Evolutionary conservation across 306 rosid genomes (phyloP).

Genomic region (Pterocarpus macrocarpus): DNA sequence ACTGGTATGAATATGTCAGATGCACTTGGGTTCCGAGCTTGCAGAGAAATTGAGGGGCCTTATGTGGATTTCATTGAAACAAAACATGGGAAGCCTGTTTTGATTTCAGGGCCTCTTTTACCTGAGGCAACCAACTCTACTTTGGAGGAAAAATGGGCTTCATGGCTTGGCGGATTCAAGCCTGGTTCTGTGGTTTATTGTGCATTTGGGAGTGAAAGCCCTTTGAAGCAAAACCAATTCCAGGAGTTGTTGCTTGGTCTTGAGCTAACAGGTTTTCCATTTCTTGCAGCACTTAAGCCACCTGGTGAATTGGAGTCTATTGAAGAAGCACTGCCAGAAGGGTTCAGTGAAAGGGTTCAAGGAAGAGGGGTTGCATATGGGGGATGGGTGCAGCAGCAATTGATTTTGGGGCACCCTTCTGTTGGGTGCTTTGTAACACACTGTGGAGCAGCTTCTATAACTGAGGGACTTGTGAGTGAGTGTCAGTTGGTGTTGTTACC

Average conservation of each 20-base stretch:
- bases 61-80: conserved; percentile 38
- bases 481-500: conserved; percentile 69
- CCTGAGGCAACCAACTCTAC: neutral
- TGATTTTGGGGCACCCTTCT: conserved; percentile 59
- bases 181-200: conserved; percentile 39
- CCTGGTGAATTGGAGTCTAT: conserved; percentile 25
- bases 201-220: conserved; percentile 45
- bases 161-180: conserved; percentile 42
- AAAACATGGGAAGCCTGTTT: conserved; percentile 13
- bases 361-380: conserved; percentile 47
- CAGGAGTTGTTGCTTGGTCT: conserved; percentile 45
- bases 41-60: conserved; percentile 42
- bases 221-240: conserved; percentile 7
- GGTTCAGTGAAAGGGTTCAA: conserved; percentile 31
- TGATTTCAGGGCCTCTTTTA: conserved; percentile 47
- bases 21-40: conserved; percentile 43
- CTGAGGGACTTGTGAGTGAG: conserved; percentile 54
- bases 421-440: conserved; percentile 79
- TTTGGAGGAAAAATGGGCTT: conserved; percentile 43
- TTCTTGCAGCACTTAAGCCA: conserved; percentile 43
- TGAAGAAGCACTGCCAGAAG: conserved; percentile 40
- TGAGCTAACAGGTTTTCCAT: conserved; percentile 48
- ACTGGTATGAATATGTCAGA: neutral
- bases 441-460: conserved; percentile 65
- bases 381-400: conserved; percentile 70